Evolutionary conservation across 139 green algal species (phyloP), one percentile per base, ranked within the genome.

Genomic region (Picocystis salinarum): DNA sequence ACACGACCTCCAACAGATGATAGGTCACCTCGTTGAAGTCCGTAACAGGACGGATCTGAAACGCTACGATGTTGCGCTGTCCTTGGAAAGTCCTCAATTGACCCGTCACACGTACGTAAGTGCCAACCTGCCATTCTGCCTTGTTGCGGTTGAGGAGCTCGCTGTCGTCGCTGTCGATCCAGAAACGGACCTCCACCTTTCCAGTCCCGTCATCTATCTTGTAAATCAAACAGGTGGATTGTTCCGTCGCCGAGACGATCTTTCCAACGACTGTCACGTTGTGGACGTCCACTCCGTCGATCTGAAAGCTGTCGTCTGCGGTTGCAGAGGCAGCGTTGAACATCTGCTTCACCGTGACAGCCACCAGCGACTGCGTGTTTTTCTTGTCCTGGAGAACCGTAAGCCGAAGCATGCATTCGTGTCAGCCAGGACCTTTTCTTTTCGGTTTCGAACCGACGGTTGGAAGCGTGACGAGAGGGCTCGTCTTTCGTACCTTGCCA

Each of bases 21-120:
- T 79, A 82, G 4, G 74, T 82, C 7, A 90, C 52, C 64, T 83
- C 78, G 50, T 85, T 83, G 68, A 63, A 58, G 48, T 85, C 74
- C 23, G 45, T 56, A 13, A 85, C 46, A 9, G 47, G 50, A n/a
- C 61, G 54, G 10, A 81, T 53, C 31, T 45, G 69, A 46, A 67
- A 81, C 20, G 70, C 71, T 2, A 66, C 41, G 11, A 84, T 58
- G 20, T 44, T 46, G 28, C 46, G 55, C 15, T 62, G 41, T 30
- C 49, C 37, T 5, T 68, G 40, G 27, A 75, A 73, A n/a, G 18
- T 23, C 19, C 54, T 46, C 3, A 86, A 7, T 42, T 82, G 55
- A 29, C 79, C 79, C 57, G 75, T 71, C 23, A 73, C 61, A 11
- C 73, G 61, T 33, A 82, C 71, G 53, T 91, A 89, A 27, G 52